A percentile compares a stretch with the other conserved stretches of the same genome.
Conservation (phyloP, 1,284 basidiomycete species). For the Heterobasidion irregulare region DNA sequence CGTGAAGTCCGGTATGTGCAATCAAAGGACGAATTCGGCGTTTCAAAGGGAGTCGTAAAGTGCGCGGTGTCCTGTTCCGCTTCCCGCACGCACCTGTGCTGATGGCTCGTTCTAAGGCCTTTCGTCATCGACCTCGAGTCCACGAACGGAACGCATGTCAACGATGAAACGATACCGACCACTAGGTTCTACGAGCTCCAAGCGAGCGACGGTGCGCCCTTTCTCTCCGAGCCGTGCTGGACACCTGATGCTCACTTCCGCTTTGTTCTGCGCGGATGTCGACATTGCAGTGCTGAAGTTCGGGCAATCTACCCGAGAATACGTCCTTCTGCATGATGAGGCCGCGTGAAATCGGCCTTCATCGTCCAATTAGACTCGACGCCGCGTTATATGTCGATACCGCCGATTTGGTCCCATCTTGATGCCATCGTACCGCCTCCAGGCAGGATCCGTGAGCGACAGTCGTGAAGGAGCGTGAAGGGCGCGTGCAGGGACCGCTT, state of each 20-base stretch:
- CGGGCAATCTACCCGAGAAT: slow-evolving; percentile 80
- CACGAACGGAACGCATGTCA: slow-evolving; percentile 92
- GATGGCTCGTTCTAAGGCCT: slow-evolving; percentile 51
- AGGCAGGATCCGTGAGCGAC: too few relatives aligned
- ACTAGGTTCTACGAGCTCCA: slow-evolving; percentile 90
- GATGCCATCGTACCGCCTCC: too few relatives aligned
- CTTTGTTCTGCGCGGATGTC: not conserved
- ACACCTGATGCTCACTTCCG: too few relatives aligned
- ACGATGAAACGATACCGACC: slow-evolving; percentile 77
- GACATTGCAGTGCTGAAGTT: slow-evolving; percentile 76
- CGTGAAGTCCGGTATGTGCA: slow-evolving; percentile 68
- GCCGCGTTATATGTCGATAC: not conserved
- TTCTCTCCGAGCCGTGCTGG: not conserved
- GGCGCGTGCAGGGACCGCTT: too few relatives aligned
- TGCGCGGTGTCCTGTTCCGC: slow-evolving; percentile 19
- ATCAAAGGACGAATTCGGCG: slow-evolving; percentile 86
- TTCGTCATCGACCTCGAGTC: slow-evolving; percentile 96
- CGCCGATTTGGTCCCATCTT: not conserved
- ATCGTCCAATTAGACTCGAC: not conserved
- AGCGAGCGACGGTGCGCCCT: slow-evolving; percentile 70
- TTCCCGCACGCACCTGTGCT: slow-evolving; percentile 4
- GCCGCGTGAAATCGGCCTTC: slow-evolving; percentile 18
- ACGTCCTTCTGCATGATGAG: slow-evolving; percentile 83
- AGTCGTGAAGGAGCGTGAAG: too few relatives aligned
- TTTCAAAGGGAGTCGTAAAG: slow-evolving; percentile 73